phyloP scores from a whole-genome alignment of 2,329 filamentous ascomycete species.

The Fusarium austroafricanum region DNA sequence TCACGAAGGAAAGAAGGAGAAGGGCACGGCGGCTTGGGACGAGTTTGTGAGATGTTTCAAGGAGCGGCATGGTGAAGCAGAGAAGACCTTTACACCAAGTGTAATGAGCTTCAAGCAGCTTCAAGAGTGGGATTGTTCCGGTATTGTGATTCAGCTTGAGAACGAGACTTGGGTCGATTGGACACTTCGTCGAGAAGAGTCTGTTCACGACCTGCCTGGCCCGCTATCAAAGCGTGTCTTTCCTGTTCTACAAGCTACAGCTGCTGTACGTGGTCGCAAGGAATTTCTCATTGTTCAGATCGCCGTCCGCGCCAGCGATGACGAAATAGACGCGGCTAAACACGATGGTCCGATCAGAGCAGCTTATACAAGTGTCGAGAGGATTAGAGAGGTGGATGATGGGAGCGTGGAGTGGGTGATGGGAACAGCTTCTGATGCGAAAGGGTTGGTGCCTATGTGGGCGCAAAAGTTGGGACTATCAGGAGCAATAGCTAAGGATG shows the following conservation, averaged over 20 bases:
- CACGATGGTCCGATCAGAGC: constrained; percentile 64
- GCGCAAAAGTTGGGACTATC: constrained; percentile 74
- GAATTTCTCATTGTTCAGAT: constrained; percentile 71
- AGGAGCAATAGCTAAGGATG: constrained; percentile 75
- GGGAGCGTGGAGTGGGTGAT: constrained; percentile 77
- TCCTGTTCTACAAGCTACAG: constrained; percentile 72
- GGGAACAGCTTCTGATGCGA: constrained; percentile 79
- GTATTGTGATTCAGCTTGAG: constrained; percentile 53
- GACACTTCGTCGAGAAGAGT: constrained; percentile 68
- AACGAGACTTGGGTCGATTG: constrained; percentile 60
- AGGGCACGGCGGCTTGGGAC: constrained; percentile 69
- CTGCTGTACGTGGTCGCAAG: constrained; percentile 51
- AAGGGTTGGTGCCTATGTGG: constrained; percentile 72
- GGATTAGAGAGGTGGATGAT: constrained; percentile 60
- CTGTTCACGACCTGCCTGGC: constrained; percentile 71
- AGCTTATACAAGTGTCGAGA: constrained; percentile 74
- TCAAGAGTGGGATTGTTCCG: constrained; percentile 60
- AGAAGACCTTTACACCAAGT: constrained; percentile 55
- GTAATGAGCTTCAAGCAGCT: constrained; percentile 52
- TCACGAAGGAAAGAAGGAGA: constrained; percentile 64
- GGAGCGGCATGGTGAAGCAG: constrained; percentile 57
- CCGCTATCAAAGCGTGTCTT: constrained; percentile 75
- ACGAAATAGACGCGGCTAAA: constrained; percentile 52
- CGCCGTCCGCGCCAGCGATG: constrained; percentile 54
- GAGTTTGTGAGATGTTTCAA: constrained; percentile 73